Base-by-base conservation (phyloP, 2,329 filamentous ascomycete species). In the Cercospora citrullina region DNA sequence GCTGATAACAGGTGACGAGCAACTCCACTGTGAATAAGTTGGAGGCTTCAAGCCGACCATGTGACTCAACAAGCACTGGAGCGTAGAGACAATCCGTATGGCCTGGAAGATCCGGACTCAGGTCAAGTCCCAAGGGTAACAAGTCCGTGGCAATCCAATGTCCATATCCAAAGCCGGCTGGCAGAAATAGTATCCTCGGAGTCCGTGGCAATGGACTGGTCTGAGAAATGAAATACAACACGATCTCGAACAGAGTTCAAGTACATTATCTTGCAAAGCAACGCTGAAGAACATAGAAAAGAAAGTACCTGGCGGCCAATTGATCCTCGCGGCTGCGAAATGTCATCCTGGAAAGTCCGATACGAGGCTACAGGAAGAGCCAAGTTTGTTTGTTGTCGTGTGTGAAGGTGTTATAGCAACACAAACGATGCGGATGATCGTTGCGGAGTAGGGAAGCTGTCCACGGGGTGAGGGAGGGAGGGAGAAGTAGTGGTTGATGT, bases 281-380 rank as follows among this genome's bases (percentile, higher is more conserved):
- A 63, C 66, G 70, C 39, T 69, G 68, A 68, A 71, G 65, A 71
- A 66, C 63, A 64, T 57, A 58, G 64, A 67, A 72, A 72, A 74
- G 73, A 71, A 72, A 74, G 74, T 79, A 79, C 78, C 78, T 79
- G 76, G 75, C 72, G 72, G 75, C 71, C 74, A 77, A 75, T 68
- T 71, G 71, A 63, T 78, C 75, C 74, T 79, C 76, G 75, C 75
- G 73, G 76, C 63, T 76, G 76, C 76, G 75, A 77, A 72, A 72
- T 73, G 73, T 77, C 78, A 79, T 79, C 76, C 77, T 79, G 78
- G 73, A 61, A 33, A 57, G 53, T 60, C 21, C 62, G 60, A 53
- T 61, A 60, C 67, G 42, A 69, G 67, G 71, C 72, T 71, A 66
- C 72, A 68, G 72, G 71, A 67, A 74, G 72, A 72, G 70, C 68